Evolutionary conservation across 2,329 filamentous ascomycete species (phyloP), one percentile per base, ranked within the genome.

Genomic region (Geosmithia morbida): DNA sequence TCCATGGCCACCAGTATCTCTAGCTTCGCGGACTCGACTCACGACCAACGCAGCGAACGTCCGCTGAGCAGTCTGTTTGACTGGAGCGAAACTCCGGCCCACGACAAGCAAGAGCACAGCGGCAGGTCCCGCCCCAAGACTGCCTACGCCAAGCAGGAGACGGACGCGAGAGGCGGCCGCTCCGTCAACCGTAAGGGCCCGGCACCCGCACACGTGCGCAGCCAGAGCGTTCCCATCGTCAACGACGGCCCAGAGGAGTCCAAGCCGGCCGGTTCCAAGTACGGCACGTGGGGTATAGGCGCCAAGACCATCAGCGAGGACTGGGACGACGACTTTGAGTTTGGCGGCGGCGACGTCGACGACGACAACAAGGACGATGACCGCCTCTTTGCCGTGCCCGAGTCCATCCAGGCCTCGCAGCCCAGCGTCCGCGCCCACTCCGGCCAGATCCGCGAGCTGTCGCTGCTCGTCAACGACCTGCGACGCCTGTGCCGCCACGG

Each of bases 301-400:
- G 81, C 78, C 51, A 89, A 89, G 61, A 83, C 78, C 16, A 81
- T 81, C 11, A 89, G 83, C 51, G 87, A 94, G 59, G 86, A 92
- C 57, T 94, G 87, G 87, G 87, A 90, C 55, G 85, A 89, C 52
- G 87, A 94, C 60, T 92, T 94, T 55, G 85, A 90, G 50, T 89
- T 90, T 58, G 74, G 74, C 8, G 68, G 66, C 22, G 60, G 70
- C 30, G 67, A 65, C 42, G 56, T 63, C 37, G 59, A 51, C 4
- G 61, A 61, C 16, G 59, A 62, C n/a, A 58, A 61, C 39, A 63
- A 62, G 33, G 61, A 59, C 26, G 60, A 61, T 22, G 61, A 60
- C 3, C 52, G 59, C 49, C 47, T 57, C 20, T 64, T 66, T 53
- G 57, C 61, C 41, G 61, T 94, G 20, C 87, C 87, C 0, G 77